phyloP scores from a whole-genome alignment of 164 flowering plant genomes.

The Vitis labrusca region DNA sequence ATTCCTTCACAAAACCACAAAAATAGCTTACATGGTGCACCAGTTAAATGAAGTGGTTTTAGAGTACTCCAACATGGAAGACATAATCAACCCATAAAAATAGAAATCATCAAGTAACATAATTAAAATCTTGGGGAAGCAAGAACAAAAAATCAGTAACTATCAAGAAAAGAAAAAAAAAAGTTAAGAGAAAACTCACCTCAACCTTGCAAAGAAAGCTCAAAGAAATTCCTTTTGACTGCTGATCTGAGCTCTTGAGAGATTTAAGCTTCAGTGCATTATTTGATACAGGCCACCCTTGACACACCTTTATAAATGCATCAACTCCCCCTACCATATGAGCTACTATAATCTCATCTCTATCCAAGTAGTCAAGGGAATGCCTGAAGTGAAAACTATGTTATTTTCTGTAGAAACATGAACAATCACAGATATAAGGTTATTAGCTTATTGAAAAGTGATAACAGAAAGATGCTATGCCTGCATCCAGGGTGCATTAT shows the following conservation, averaged over 20 bases:
- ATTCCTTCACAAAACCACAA: too few species aligned
- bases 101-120: background rate
- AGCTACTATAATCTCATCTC: slow-evolving; percentile 62
- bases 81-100: background rate
- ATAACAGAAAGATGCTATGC: too few species aligned
- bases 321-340: slow-evolving; percentile 62
- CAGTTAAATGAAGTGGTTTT: too few species aligned
- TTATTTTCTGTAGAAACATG: background rate
- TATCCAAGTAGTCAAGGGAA: slow-evolving; percentile 66
- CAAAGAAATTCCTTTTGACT: slow-evolving; percentile 48
- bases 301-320: slow-evolving; percentile 68
- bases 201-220: slow-evolving; percentile 67
- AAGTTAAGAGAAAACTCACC: slow-evolving; percentile 40
- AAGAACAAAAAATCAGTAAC: background rate
- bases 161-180: background rate
- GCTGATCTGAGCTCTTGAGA: slow-evolving; percentile 52
- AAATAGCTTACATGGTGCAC: too few species aligned
- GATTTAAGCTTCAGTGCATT: slow-evolving; percentile 63
- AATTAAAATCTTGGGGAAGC: background rate
- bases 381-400: slow-evolving; percentile 43
- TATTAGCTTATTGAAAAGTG: background rate
- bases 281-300: slow-evolving; percentile 67
- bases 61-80: too few species aligned
- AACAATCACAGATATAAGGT: too few species aligned
- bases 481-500: too few species aligned